Percentiles rank a stretch among this genome's conserved stretches.
phyloP scores from a whole-genome alignment of 129 eudicot genomes.

The Smallanthus sonchifolius region DNA sequence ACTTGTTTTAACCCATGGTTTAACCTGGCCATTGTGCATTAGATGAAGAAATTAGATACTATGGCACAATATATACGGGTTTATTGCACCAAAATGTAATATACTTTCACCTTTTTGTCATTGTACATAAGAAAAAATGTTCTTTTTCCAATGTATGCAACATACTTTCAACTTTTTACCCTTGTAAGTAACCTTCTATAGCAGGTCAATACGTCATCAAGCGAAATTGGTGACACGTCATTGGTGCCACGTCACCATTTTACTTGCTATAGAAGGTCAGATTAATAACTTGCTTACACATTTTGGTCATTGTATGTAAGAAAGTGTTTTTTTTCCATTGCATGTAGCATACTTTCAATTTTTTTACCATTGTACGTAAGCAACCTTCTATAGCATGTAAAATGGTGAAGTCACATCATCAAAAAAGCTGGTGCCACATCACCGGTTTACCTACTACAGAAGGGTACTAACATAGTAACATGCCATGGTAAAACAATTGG shows the following conservation, averaged over 20 bases:
- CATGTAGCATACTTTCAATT: background rate
- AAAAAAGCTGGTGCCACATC: background rate
- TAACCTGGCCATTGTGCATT: slow-evolving; percentile 49
- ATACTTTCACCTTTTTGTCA: background rate
- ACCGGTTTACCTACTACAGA: background rate
- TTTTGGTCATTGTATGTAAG: background rate
- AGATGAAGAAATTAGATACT: background rate
- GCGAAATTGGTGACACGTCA: background rate
- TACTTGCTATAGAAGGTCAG: background rate
- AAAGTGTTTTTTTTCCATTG: background rate
- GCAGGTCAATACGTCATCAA: background rate
- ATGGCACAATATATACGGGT: background rate
- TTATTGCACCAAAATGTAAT: background rate
- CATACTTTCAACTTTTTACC: background rate
- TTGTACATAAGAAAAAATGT: background rate
- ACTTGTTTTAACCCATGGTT: slow-evolving; percentile 94
- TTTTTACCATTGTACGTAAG: background rate
- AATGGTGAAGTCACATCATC: background rate
- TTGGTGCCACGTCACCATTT: background rate
- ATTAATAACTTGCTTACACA: background rate
- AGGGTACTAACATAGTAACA: slow-evolving; percentile 2
- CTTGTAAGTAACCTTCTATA: background rate
- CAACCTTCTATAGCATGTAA: background rate
- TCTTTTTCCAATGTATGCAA: background rate
- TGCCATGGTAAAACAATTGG: background rate